Conservation (phyloP, 306 rosid species). For the Rosa chinensis region DNA sequence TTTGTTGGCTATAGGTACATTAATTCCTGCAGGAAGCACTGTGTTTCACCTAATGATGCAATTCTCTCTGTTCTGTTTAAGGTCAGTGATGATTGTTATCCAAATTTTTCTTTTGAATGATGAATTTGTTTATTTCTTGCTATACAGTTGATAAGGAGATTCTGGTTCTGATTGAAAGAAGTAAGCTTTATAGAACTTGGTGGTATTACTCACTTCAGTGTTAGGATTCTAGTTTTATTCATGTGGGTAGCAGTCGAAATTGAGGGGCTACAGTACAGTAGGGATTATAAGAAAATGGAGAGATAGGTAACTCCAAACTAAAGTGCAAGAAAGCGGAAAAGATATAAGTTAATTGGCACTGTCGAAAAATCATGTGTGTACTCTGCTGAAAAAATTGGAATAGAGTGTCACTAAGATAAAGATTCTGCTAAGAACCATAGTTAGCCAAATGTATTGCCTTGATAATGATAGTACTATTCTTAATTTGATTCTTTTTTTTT, state of each 20-base stretch:
- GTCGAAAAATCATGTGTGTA: background rate
- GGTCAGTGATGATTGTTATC: slow-evolving; percentile 33
- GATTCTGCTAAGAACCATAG: background rate
- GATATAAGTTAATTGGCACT: background rate
- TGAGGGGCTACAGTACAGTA: background rate
- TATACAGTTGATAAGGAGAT: no score
- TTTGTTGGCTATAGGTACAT: slow-evolving; percentile 56
- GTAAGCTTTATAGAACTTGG: background rate
- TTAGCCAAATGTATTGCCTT: background rate
- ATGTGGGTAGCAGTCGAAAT: background rate
- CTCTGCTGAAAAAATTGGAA: background rate
- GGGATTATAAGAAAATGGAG: background rate
- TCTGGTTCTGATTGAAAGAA: no score
- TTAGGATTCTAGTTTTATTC: background rate
- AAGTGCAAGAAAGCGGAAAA: background rate
- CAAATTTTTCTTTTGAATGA: no score
- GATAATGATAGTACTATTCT: background rate
- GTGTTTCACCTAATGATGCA: slow-evolving; percentile 51
- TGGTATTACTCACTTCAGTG: background rate
- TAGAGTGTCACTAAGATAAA: background rate
- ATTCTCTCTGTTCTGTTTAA: slow-evolving; percentile 55
- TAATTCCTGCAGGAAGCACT: slow-evolving; percentile 59
- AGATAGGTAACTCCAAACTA: background rate
- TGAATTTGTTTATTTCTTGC: no score
- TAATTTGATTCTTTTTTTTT: slow-evolving; percentile 20